A percentile compares a stretch with the other conserved stretches of the same genome.
These are phyloP conservation scores for Trichoderma sp. DNA, from an alignment of 2,329 filamentous ascomycete genomes.

Conservation along the genomic window DNA sequence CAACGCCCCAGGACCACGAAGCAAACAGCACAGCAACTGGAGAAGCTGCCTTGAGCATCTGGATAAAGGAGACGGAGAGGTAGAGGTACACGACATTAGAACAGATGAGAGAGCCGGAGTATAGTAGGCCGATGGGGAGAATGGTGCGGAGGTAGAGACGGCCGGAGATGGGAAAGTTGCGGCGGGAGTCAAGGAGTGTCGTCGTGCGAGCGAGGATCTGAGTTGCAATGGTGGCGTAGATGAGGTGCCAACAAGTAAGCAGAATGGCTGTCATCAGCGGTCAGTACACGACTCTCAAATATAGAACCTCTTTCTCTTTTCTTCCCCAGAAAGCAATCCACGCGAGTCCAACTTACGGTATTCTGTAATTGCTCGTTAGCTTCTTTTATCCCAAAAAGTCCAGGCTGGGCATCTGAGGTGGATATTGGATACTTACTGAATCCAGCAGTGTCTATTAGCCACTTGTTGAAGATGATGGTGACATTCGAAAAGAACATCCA, in stretches of 20 bases:
- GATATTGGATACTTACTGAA: slow-evolving; percentile 61
- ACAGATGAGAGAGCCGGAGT: slow-evolving; percentile 64
- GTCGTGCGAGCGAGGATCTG: slow-evolving; percentile 65
- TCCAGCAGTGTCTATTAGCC: slow-evolving; percentile 71
- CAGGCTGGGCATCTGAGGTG: not conserved
- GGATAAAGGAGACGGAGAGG: slow-evolving; percentile 65
- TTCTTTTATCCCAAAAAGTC: not conserved
- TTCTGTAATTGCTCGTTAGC: slow-evolving; percentile 20
- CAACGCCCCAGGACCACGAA: slow-evolving; percentile 59
- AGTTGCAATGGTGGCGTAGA: slow-evolving; percentile 64
- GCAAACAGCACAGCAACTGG: slow-evolving; percentile 65
- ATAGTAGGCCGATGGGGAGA: slow-evolving; percentile 64
- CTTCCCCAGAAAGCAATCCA: not conserved
- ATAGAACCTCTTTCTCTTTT: not conserved
- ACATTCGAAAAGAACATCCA: slow-evolving; percentile 85
- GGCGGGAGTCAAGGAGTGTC: slow-evolving; percentile 60
- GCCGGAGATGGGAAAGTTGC: slow-evolving; percentile 59
- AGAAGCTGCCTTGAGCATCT: slow-evolving; percentile 68
- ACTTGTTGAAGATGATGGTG: slow-evolving; percentile 92
- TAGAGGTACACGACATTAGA: slow-evolving; percentile 68
- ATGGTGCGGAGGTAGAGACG: slow-evolving; percentile 61
- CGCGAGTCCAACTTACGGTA: slow-evolving; percentile 25
- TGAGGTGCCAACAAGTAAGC: slow-evolving; percentile 66
- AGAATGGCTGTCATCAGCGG: slow-evolving; percentile 44
- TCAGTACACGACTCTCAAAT: not conserved